Evolutionary conservation across 2,329 filamentous ascomycete species (phyloP), one percentile per base, ranked within the genome.

Genomic region (Fonsecaea pugnacius): DNA sequence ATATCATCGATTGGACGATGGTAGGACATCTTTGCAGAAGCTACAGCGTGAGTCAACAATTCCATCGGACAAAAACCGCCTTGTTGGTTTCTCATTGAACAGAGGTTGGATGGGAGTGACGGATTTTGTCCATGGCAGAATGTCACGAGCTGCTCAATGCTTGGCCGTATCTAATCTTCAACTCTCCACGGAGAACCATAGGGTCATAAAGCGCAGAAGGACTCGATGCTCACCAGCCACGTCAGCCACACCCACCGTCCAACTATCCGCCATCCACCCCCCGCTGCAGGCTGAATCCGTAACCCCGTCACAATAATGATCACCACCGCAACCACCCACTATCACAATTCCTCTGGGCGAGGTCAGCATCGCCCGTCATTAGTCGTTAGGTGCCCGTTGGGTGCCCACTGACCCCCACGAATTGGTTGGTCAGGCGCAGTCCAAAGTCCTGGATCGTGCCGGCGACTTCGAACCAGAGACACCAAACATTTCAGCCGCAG

Each of bases 401-500:
- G 21, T 24, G 43, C 21, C 43, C 21, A 48, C 21, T 21, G 43
- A 30, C 43, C 43, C 43, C 43, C 43, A 48, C 10, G 43, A 10
- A 12, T 48, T 48, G 43, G 43, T 48, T 48, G 43, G 43, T 48
- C 18, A 24, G 43, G 43, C 18, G 43, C 43, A 24, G 14, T 48
- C 21, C 43, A 27, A 48, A 48, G 48, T 2, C 58, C 58, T 60
- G 43, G 58, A 40, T 60, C 58, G 51, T 38, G 32, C 51, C 58
- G 59, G 51, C 35, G 50, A 43, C 18, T 24, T 48, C 21, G 18
- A n/a, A 59, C 24, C 33, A 33, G 27, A 33, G 27, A 33, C 38
- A 30, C 24, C 33, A 58, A 55, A 24, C 33, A 24, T n/a, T 59
- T 63, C 54, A 62, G 60, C 60, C 60, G 60, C 60, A 62, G 18